These are phyloP conservation scores for Backusella sp. DNA, from an alignment of 192 early-diverging fungal genomes.

Conservation along the genomic window DNA sequence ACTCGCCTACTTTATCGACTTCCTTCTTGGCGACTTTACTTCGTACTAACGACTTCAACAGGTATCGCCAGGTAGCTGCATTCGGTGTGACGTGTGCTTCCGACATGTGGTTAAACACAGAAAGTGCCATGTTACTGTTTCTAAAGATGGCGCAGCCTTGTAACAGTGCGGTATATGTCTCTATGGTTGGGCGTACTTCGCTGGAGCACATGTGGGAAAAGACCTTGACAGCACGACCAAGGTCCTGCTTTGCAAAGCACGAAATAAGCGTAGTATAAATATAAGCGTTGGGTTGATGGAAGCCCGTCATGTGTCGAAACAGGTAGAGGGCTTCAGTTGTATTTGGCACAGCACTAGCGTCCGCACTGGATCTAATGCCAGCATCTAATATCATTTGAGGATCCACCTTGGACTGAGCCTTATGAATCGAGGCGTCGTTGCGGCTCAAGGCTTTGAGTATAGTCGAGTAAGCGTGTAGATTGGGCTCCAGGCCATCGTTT, in stretches of 20 bases:
- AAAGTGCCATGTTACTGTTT: conserved; percentile 13
- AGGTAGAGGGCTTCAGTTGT: conserved; percentile 18
- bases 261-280: conserved; percentile 35
- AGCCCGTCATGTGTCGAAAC: conserved; percentile 18
- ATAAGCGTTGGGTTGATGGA: conserved; percentile 26
- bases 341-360: not conserved
- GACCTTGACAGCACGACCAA: conserved; percentile 16
- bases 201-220: conserved; percentile 27
- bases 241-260: conserved; percentile 32
- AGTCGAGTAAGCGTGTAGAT: conserved; percentile 23
- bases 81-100: conserved; percentile 19
- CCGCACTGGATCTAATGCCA: not conserved
- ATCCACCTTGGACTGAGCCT: not conserved
- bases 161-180: conserved; percentile 28
- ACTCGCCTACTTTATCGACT: conserved; percentile 19
- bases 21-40: conserved; percentile 24
- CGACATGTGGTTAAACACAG: conserved; percentile 25
- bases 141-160: conserved; percentile 34
- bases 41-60: conserved; percentile 27
- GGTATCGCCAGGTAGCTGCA: conserved; percentile 28
- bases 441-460: conserved; percentile 10
- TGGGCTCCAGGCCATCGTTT: conserved; percentile 15
- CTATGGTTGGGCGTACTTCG: conserved; percentile 8
- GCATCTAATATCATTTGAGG: not conserved
- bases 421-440: not conserved